Base-by-base conservation (phyloP, 176 grass and related monocot species). In the Tuctoria greenei region DNA sequence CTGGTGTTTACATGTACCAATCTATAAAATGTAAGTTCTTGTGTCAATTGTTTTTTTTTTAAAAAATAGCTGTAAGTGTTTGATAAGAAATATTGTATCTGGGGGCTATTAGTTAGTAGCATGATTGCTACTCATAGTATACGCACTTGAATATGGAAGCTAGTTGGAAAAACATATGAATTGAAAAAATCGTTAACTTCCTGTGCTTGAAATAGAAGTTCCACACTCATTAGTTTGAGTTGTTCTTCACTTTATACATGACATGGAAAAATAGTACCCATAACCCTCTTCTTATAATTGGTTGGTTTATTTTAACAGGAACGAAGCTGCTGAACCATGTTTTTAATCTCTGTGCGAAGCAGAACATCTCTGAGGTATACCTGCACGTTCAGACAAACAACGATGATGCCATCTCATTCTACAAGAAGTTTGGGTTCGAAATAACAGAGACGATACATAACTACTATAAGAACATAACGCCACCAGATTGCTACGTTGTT, bases 371-470 rank as follows among this genome's bases (percentile, higher is more conserved):
- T 0, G 89, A 92, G 72, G 88, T 99, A 56, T 99, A 95, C 83
- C 88, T 99, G 86, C 92, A 99, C 71, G 96, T 95, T 83, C 96
- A 95, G 85, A 99, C 96, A 72, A 99, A 95, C 58, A 99, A 99
- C 14, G 92, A 88, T 0, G 96, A 95, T 58, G 96, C 92, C 28
- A 92, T 95, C 70, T 67, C 77, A 65, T 99, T 95, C 69, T 99
- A 95, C 72, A 99, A 92, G 80, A 99, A 99, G 80, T 99, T 88
- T 79, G 96, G 92, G 60, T 99, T 99, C 42, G 96, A 99, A 78
- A 95, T 99, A 67, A 92, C 92, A 51, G 85, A 99, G 68, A 99
- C 96, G 2, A 99, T 99, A 79, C 80, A 88, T 49, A 88, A 99
- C 61, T 99, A 99, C 67, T 99, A 99, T 64, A 82, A 69, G 72